Conservation (phyloP, 768 basidiomycete species). For the Tricholoma flavovirens region DNA sequence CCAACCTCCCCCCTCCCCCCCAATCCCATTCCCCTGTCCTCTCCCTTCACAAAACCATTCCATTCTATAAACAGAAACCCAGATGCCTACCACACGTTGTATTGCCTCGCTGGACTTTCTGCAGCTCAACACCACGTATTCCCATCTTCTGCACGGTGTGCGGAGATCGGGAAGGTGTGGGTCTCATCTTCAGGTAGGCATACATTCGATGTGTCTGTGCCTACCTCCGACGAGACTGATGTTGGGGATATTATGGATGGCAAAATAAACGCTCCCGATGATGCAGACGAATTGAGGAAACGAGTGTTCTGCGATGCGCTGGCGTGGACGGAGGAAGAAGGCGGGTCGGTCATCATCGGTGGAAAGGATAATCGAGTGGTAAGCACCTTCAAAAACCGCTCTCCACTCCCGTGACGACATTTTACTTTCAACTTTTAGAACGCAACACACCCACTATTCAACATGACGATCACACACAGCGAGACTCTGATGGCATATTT, state of each 20-base stretch:
- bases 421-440: too few relatives aligned
- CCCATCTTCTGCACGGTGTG: slow-evolving; percentile 35
- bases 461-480: slow-evolving; percentile 63
- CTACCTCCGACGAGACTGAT: background rate
- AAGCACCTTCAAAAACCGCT: too few relatives aligned
- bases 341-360: slow-evolving; percentile 51
- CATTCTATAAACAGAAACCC: slow-evolving; percentile 22
- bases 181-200: background rate
- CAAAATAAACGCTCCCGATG: background rate
- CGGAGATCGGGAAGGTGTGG: slow-evolving; percentile 36
- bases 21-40: background rate
- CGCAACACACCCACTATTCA: slow-evolving; percentile 76
- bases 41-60: too few relatives aligned
- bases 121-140: slow-evolving; percentile 77
- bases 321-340: slow-evolving; percentile 65
- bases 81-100: slow-evolving; percentile 95
- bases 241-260: too few relatives aligned
- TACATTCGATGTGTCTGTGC: background rate
- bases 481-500: slow-evolving; percentile 68
- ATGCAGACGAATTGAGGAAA: slow-evolving; percentile 17
- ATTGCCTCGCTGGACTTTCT: slow-evolving; percentile 87
- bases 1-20: too few relatives aligned
- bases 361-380: slow-evolving; percentile 60
- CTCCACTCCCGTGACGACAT: too few relatives aligned
- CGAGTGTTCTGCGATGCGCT: slow-evolving; percentile 48